phyloP scores from a whole-genome alignment of 1,284 basidiomycete species.

The Athelia sp. region DNA sequence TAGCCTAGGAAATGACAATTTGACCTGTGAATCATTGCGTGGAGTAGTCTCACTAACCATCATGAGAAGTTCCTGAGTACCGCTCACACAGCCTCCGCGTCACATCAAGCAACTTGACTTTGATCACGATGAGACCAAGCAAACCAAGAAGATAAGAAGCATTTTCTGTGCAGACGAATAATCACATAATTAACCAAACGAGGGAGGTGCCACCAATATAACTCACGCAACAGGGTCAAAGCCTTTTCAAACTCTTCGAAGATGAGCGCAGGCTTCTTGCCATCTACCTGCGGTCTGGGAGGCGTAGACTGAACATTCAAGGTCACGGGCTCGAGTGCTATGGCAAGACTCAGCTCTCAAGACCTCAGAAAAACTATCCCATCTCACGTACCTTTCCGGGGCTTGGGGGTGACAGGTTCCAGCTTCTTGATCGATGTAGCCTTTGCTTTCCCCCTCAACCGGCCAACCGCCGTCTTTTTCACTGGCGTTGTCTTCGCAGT shows the following conservation, averaged over 20 bases:
- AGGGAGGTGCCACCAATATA: constrained; percentile 5
- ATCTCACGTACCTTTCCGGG: constrained; percentile 37
- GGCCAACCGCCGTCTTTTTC: constrained; percentile 9
- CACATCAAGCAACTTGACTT: constrained; percentile 49
- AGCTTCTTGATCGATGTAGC: constrained; percentile 7
- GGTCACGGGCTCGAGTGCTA: constrained; percentile 31
- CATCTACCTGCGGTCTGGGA: constrained; percentile 16
- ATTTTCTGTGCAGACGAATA: constrained; percentile 40
- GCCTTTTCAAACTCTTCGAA: constrained; percentile 50
- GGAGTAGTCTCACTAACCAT: constrained; percentile 38
- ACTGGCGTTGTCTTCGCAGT: constrained; percentile 17
- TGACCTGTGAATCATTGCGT: background rate
- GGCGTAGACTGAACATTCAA: constrained; percentile 26
- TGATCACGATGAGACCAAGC: constrained; percentile 42
- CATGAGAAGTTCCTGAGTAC: constrained; percentile 33
- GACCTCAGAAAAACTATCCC: background rate
- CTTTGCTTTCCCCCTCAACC: constrained; percentile 18
- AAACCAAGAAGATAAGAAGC: constrained; percentile 66
- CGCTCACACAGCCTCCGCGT: constrained; percentile 42
- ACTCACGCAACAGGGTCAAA: constrained; percentile 46
- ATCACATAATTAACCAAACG: constrained; percentile 12
- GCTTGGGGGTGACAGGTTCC: constrained; percentile 35
- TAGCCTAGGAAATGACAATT: constrained; percentile 43
- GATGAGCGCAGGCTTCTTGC: constrained; percentile 16
- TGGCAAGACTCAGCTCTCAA: constrained; percentile 6